Conservation (phyloP, 805 yeast species). For the Saccharomycopsis sp. region DNA sequence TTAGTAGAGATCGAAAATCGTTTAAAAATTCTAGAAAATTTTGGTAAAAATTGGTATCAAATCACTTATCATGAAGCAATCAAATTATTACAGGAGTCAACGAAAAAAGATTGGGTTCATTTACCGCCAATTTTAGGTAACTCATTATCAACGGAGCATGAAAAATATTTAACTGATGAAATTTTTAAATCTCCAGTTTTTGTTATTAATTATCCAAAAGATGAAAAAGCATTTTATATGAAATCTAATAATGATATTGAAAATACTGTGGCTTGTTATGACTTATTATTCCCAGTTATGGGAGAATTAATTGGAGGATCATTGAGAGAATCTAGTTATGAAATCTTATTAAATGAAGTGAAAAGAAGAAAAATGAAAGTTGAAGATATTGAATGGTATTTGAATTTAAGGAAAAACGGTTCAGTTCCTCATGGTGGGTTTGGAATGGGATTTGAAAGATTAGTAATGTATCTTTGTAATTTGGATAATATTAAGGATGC, state of each 20-base stretch:
- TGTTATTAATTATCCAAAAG: conserved; percentile 77
- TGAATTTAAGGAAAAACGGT: conserved; percentile 64
- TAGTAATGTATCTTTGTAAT: conserved; percentile 62
- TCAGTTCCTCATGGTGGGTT: conserved; percentile 93
- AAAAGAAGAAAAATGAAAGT: conserved; percentile 42
- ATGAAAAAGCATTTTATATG: conserved; percentile 90
- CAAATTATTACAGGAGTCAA: conserved; percentile 32
- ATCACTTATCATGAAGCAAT: conserved; percentile 73
- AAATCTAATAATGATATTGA: conserved; percentile 33
- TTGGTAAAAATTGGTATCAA: conserved; percentile 38
- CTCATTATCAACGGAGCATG: conserved; percentile 73
- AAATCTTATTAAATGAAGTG: conserved; percentile 39
- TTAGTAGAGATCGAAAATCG: conserved; percentile 31
- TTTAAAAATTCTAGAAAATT: conserved; percentile 46
- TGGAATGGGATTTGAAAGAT: conserved; percentile 89
- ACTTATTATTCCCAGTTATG: conserved; percentile 76
- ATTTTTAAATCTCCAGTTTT: conserved; percentile 65
- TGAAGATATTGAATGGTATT: conserved; percentile 68
- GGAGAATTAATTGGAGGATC: conserved; percentile 97
- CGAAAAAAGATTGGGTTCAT: conserved; percentile 29
- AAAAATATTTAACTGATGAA: conserved; percentile 75
- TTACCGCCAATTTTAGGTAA: conserved; percentile 57
- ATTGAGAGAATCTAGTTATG: conserved; percentile 64
- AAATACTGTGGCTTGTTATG: conserved; percentile 80
- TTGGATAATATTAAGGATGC: conserved; percentile 78